phyloP scores from a whole-genome alignment of 306 rosid genomes.

The Hylodesmum podocarpum region DNA sequence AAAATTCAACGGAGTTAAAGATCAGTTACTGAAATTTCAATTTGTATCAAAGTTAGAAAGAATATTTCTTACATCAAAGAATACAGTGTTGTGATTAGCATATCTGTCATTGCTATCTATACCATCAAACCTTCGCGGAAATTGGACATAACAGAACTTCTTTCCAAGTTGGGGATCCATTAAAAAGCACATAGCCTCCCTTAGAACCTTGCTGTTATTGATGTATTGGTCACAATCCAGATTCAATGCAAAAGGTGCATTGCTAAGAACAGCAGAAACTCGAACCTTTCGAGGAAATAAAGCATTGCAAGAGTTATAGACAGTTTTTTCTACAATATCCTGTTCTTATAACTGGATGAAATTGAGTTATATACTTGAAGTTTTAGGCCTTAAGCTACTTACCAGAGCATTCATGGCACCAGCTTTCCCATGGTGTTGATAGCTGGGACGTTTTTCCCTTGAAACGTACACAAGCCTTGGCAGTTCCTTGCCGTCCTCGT shows the following conservation, averaged over 20 bases:
- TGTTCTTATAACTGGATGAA: background rate
- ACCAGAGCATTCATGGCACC: constrained; percentile 98
- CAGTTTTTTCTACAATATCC: background rate
- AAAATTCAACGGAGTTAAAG: constrained; percentile 31
- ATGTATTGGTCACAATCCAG: constrained; percentile 97
- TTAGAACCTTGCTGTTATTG: constrained; percentile 84
- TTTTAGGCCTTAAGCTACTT: constrained; percentile 29
- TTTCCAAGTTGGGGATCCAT: constrained; percentile 89
- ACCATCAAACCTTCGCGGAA: constrained; percentile 89
- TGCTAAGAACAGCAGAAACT: constrained; percentile 92
- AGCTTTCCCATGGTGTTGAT: constrained; percentile 83
- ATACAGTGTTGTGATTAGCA: constrained; percentile 74
- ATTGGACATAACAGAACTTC: constrained; percentile 83
- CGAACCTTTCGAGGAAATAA: constrained; percentile 62
- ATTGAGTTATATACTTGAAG: background rate
- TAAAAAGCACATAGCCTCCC: constrained; percentile 97
- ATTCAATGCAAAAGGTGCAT: constrained; percentile 94
- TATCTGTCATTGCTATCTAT: constrained; percentile 77
- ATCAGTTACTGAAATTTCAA: background rate
- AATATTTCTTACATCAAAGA: constrained; percentile 72
- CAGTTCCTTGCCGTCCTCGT: constrained; percentile 72
- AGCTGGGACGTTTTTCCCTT: constrained; percentile 84
- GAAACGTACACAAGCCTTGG: constrained; percentile 90
- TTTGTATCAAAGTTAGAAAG: background rate
- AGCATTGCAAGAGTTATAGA: constrained; percentile 23